Evolutionary conservation across 2,329 filamentous ascomycete species (phyloP).

Genomic region (Fusarium poae): DNA sequence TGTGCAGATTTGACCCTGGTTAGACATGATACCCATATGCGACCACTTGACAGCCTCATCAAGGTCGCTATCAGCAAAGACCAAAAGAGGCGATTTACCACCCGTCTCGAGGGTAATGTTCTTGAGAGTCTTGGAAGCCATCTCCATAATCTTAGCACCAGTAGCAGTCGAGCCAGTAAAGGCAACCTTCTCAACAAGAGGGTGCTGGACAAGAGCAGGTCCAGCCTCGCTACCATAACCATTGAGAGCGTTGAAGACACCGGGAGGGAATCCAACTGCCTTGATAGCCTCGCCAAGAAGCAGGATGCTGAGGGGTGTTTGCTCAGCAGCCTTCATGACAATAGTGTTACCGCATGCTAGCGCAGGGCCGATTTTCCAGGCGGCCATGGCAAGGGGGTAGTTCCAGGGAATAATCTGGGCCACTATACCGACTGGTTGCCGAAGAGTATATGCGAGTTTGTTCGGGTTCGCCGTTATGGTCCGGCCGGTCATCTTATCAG

Average conservation of each 20-base stretch:
- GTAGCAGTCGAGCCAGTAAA: slow-evolving; percentile 81
- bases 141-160: slow-evolving; percentile 81
- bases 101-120: slow-evolving; percentile 74
- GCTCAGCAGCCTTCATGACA: slow-evolving; percentile 79
- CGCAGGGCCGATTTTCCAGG: slow-evolving; percentile 83
- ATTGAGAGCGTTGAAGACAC: slow-evolving; percentile 79
- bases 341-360: slow-evolving; percentile 78
- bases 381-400: slow-evolving; percentile 81
- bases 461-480: slow-evolving; percentile 80
- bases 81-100: slow-evolving; percentile 81
- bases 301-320: slow-evolving; percentile 78
- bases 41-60: slow-evolving; percentile 81
- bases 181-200: slow-evolving; percentile 79
- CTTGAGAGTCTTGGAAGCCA: slow-evolving; percentile 73
- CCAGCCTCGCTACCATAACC: slow-evolving; percentile 82
- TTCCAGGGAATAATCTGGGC: slow-evolving; percentile 91
- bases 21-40: slow-evolving; percentile 74
- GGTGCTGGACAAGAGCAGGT: slow-evolving; percentile 68
- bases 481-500: slow-evolving; percentile 87
- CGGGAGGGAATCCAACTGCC: slow-evolving; percentile 81
- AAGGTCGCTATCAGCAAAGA: slow-evolving; percentile 80
- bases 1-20: slow-evolving; percentile 74
- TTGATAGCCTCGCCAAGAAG: slow-evolving; percentile 73
- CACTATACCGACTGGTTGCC: slow-evolving; percentile 72
- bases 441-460: slow-evolving; percentile 82